Evolutionary conservation across 2,329 filamentous ascomycete genomes (phyloP).

Genomic region (Pyrenophora graminea): DNA sequence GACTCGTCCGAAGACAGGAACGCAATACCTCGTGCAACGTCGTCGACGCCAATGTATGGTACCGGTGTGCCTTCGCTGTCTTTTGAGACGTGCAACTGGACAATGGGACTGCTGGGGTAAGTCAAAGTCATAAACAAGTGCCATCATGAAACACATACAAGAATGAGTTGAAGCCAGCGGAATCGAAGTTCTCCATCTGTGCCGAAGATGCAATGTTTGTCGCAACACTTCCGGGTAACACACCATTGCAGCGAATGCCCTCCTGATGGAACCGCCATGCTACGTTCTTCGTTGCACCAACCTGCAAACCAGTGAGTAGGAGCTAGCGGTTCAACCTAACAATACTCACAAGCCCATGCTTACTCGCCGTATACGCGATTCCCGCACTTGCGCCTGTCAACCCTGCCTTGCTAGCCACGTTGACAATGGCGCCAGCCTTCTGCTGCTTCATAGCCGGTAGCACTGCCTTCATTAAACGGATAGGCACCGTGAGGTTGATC

Average conservation of each 20-base stretch:
- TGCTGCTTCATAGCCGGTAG: constrained; percentile 49
- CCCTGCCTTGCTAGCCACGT: constrained; percentile 39
- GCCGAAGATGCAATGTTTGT: constrained; percentile 33
- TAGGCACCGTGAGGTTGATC: constrained; percentile 52
- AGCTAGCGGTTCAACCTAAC: rapidly evolving
- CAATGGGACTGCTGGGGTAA: constrained; percentile 21
- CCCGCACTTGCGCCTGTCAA: constrained; percentile 49
- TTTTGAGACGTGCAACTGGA: constrained; percentile 30
- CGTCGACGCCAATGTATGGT: constrained; percentile 24
- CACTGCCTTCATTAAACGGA: constrained; percentile 52
- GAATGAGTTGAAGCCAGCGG: constrained; percentile 24
- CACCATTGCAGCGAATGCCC: constrained; percentile 53
- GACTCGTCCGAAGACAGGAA: constrained; percentile 34
- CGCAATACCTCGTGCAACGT: constrained; percentile 33
- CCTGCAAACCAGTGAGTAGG: constrained; percentile 17
- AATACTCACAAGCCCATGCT: constrained; percentile 49
- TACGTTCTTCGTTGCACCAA: constrained; percentile 55
- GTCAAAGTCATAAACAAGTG: neutral
- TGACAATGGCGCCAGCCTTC: constrained; percentile 49
- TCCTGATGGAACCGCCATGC: constrained; percentile 53
- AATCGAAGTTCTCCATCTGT: constrained; percentile 28
- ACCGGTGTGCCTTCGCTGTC: constrained; percentile 28
- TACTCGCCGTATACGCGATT: constrained; percentile 52
- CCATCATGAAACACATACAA: constrained; percentile 16
- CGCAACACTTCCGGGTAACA: constrained; percentile 48